Evolutionary conservation across 345 rosid genomes (phyloP).

Genomic region (Camelina neglecta): DNA sequence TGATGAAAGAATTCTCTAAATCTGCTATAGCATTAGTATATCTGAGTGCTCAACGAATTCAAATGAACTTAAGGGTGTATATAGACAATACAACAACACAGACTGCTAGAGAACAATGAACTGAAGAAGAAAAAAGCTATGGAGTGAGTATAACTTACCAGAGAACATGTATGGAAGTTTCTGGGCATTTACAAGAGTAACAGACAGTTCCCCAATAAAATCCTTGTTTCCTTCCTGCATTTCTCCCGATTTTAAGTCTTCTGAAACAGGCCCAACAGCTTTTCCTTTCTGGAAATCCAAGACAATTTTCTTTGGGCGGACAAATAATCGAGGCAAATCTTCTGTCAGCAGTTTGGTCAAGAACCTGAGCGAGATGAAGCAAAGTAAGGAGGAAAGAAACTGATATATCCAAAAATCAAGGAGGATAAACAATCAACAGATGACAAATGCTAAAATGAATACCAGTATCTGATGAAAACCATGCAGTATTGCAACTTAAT

Average conservation of each 20-base stretch:
- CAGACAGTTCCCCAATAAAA: constrained; percentile 93
- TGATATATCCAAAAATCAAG: constrained; percentile 15
- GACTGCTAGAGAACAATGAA: constrained; percentile 2
- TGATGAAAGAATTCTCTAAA: neutral
- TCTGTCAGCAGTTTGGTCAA: constrained; percentile 89
- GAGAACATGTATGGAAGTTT: constrained; percentile 76
- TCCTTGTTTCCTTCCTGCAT: constrained; percentile 87
- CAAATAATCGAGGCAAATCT: constrained; percentile 92
- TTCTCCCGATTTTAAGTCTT: constrained; percentile 75
- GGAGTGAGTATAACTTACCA: constrained; percentile 53
- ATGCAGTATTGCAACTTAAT: neutral
- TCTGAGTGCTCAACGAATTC: neutral
- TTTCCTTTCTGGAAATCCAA: constrained; percentile 94
- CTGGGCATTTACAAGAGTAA: constrained; percentile 94
- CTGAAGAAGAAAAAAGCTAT: neutral
- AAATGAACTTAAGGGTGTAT: neutral
- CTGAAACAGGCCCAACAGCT: constrained; percentile 87
- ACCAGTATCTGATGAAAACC: constrained; percentile 8
- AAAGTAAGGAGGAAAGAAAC: constrained; percentile 18
- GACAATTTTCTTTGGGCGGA: constrained; percentile 97
- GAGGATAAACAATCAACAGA: constrained; percentile 19
- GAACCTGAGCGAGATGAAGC: constrained; percentile 62
- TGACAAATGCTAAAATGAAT: constrained; percentile 6
- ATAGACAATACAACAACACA: neutral
- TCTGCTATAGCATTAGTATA: constrained; percentile 3